Conservation (phyloP, 257 asterid genomes). For the Nicotiana obtusifolia region DNA sequence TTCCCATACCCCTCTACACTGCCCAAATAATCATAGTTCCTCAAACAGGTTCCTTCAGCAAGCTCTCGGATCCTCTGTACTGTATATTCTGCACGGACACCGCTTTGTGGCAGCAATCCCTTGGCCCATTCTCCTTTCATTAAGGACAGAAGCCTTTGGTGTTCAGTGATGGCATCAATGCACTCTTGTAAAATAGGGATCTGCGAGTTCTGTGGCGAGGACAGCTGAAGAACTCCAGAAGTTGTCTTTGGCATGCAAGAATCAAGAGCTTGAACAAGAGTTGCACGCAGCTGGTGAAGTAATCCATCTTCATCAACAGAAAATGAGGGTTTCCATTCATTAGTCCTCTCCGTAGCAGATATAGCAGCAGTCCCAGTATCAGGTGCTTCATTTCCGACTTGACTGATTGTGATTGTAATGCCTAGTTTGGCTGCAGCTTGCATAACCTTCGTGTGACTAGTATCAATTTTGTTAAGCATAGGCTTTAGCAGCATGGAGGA, state of each 20-base stretch:
- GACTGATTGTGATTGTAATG: conserved; percentile 54
- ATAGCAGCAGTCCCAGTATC: conserved; percentile 37
- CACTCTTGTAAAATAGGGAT: conserved; percentile 69
- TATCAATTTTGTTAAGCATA: conserved; percentile 63
- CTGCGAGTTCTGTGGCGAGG: conserved; percentile 43
- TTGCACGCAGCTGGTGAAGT: conserved; percentile 78
- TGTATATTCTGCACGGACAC: conserved; percentile 68
- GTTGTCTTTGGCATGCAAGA: conserved; percentile 50
- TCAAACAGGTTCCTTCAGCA: conserved; percentile 91
- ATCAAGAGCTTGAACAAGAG: conserved; percentile 71
- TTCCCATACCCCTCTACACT: conserved; percentile 65
- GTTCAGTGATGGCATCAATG: conserved; percentile 81
- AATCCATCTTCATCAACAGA: conserved; percentile 83
- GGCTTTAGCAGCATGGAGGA: conserved; percentile 70
- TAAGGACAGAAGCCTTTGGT: conserved; percentile 81
- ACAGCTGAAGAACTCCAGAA: conserved; percentile 48
- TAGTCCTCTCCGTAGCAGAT: conserved; percentile 53
- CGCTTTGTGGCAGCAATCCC: conserved; percentile 84
- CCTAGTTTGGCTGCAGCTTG: conserved; percentile 77
- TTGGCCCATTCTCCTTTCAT: conserved; percentile 96
- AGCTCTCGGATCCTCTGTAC: conserved; percentile 83
- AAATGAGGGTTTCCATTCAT: conserved; percentile 82
- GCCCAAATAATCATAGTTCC: conserved; percentile 86
- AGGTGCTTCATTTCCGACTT: conserved; percentile 71
- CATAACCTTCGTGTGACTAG: conserved; percentile 83